Evolutionary conservation across 768 basidiomycete species (phyloP).

Genomic region (Fibroporia radiculosa): DNA sequence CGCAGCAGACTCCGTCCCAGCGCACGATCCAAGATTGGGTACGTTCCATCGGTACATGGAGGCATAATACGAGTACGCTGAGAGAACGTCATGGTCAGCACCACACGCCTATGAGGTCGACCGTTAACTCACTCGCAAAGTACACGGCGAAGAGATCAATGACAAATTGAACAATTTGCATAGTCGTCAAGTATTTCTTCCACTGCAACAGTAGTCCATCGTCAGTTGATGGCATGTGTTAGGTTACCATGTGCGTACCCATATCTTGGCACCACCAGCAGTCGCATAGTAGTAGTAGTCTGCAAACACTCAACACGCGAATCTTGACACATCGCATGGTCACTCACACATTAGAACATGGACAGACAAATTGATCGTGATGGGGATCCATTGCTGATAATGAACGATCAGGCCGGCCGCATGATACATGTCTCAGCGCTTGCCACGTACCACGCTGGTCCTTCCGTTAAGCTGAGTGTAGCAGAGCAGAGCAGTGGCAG

Average conservation of each 20-base stretch:
- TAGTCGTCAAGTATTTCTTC: constrained; percentile 95
- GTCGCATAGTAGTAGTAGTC: constrained; percentile 99
- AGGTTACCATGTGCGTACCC: constrained; percentile 47
- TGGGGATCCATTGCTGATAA: constrained; percentile 92
- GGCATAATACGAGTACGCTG: constrained; percentile 79
- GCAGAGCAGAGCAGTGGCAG: constrained; percentile 93
- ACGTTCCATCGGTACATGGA: constrained; percentile 49
- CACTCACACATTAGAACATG: constrained; percentile 96
- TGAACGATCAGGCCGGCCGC: neutral
- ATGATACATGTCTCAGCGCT: neutral
- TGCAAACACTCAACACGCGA: constrained; percentile 23
- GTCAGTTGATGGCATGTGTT: constrained; percentile 1
- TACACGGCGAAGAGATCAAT: constrained; percentile 88
- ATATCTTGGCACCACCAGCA: constrained; percentile 92
- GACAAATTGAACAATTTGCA: constrained; percentile 96
- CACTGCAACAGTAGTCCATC: constrained; percentile 52
- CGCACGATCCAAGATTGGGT: constrained; percentile 77
- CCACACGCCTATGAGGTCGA: neutral
- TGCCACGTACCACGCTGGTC: constrained; percentile 77
- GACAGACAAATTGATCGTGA: constrained; percentile 81
- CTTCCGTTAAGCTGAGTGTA: constrained; percentile 90
- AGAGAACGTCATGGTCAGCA: neutral
- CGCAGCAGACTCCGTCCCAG: constrained; percentile 85
- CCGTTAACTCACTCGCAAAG: constrained; percentile 78
- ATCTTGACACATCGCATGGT: neutral